Conservation (phyloP, 495 filamentous ascomycete species). For the Aspergillus bertholletiae region DNA sequence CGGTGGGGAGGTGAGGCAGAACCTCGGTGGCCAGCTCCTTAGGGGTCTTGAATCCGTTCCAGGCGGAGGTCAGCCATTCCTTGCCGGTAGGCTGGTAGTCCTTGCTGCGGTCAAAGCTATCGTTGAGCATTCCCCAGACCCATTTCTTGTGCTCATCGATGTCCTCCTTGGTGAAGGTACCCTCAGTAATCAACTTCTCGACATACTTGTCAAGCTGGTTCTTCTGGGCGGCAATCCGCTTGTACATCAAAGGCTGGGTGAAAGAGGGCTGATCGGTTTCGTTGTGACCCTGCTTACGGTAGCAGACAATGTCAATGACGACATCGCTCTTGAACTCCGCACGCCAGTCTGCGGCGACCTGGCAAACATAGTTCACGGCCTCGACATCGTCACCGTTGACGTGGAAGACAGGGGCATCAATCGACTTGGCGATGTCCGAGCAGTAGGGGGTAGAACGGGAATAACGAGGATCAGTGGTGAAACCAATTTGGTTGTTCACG, state of each 20-base stretch:
- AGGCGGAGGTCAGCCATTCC: slow-evolving; percentile 97
- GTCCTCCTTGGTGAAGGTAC: slow-evolving; percentile 94
- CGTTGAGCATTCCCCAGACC: slow-evolving; percentile 98
- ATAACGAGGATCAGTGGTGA: slow-evolving; percentile 98
- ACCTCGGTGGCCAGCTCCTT: slow-evolving; percentile 96
- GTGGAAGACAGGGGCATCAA: slow-evolving; percentile 98
- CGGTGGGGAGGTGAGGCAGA: slow-evolving; percentile 86
- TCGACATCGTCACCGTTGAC: slow-evolving; percentile 98
- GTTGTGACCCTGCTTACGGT: slow-evolving; percentile 98
- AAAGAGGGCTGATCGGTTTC: slow-evolving; percentile 99
- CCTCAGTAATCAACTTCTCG: slow-evolving; percentile 80
- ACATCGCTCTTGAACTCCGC: slow-evolving; percentile 97
- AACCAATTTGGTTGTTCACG: slow-evolving; percentile 99
- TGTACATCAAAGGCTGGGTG: slow-evolving; percentile 99
- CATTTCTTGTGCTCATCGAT: slow-evolving; percentile 99
- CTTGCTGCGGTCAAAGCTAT: slow-evolving; percentile 93
- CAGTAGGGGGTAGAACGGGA: slow-evolving; percentile 97
- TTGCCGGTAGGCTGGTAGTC: slow-evolving; percentile 95
- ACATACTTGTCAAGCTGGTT: slow-evolving; percentile 84
- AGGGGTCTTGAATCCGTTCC: slow-evolving; percentile 98
- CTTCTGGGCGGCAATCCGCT: slow-evolving; percentile 80
- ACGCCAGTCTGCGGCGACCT: slow-evolving; percentile 93
- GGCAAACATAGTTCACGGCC: slow-evolving; percentile 96
- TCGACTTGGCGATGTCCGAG: slow-evolving; percentile 97
- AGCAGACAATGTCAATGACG: slow-evolving; percentile 97